Conservation (phyloP, 73 alveolate species). For the Blepharisma japonicum region DNA sequence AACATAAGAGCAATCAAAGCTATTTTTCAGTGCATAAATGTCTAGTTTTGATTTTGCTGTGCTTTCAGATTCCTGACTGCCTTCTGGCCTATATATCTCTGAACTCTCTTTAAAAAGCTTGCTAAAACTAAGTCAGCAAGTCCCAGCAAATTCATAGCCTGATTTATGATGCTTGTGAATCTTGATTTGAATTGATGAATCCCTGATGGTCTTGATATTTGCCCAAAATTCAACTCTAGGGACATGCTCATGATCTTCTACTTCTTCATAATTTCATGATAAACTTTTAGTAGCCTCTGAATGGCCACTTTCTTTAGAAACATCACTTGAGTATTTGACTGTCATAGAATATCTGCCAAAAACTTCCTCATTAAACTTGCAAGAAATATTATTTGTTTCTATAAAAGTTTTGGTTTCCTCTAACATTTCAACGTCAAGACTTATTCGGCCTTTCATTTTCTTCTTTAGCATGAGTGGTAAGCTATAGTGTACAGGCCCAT, state of each 20-base stretch:
- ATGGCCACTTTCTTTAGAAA: not conserved
- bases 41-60: not conserved
- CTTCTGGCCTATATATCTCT: not conserved
- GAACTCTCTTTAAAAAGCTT: not conserved
- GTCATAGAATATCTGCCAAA: not conserved
- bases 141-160: not conserved
- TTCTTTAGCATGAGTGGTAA: not conserved
- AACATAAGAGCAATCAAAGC: not conserved
- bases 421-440: not conserved
- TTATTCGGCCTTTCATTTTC: not conserved
- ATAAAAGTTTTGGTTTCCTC: not conserved
- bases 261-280: not conserved
- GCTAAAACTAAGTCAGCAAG: not conserved
- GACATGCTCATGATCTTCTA: too few species aligned
- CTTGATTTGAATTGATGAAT: not conserved
- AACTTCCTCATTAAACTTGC: not conserved
- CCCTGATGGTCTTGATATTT: not conserved
- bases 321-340: not conserved
- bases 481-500: not conserved
- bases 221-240: not conserved
- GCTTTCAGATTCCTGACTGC: not conserved
- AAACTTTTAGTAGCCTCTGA: not conserved
- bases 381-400: not conserved
- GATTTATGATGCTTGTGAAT: not conserved
- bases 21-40: not conserved